Conservation (phyloP, 1,139 yeast genomes). For the Candida gigantensis region DNA sequence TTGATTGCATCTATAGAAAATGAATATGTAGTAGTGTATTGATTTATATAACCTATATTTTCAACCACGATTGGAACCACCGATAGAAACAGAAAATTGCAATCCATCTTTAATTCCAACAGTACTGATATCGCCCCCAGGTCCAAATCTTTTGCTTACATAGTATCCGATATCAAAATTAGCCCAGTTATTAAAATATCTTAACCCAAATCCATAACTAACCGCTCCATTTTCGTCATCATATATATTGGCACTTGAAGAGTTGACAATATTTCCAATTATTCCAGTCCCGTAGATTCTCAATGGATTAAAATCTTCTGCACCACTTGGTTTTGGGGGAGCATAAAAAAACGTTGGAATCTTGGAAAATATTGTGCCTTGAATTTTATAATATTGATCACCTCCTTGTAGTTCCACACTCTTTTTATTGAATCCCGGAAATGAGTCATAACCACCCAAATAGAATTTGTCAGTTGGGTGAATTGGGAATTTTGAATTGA, state of each 20-base stretch:
- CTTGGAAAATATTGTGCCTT: slow-evolving; percentile 36
- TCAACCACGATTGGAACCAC: slow-evolving; percentile 34
- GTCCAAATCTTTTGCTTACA: slow-evolving; percentile 32
- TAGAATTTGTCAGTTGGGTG: slow-evolving; percentile 52
- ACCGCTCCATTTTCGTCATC: slow-evolving; percentile 29
- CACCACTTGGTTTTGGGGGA: slow-evolving; percentile 15
- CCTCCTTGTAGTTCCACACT: slow-evolving; percentile 44
- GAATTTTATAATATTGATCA: slow-evolving; percentile 37
- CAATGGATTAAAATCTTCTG: slow-evolving; percentile 37
- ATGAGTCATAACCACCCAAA: slow-evolving; percentile 44
- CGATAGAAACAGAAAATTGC: slow-evolving; percentile 48
- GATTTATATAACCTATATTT: not conserved
- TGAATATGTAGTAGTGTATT: no score
- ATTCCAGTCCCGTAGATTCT: slow-evolving; percentile 41
- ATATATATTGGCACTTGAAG: slow-evolving; percentile 21
- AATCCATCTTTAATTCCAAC: slow-evolving; percentile 47
- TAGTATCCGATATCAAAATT: slow-evolving; percentile 50
- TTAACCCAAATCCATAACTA: slow-evolving; percentile 45
- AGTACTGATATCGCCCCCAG: slow-evolving; percentile 17
- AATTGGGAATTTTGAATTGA: slow-evolving; percentile 27
- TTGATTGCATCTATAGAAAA: no score
- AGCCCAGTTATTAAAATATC: slow-evolving; percentile 47
- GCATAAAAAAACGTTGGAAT: slow-evolving; percentile 34
- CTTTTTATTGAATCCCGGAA: slow-evolving; percentile 43
- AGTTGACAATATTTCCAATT: slow-evolving; percentile 35